A percentile compares a stretch with the other conserved stretches of the same genome.
phyloP scores from a whole-genome alignment of 768 basidiomycete genomes.

The Tulasnella calospora region DNA sequence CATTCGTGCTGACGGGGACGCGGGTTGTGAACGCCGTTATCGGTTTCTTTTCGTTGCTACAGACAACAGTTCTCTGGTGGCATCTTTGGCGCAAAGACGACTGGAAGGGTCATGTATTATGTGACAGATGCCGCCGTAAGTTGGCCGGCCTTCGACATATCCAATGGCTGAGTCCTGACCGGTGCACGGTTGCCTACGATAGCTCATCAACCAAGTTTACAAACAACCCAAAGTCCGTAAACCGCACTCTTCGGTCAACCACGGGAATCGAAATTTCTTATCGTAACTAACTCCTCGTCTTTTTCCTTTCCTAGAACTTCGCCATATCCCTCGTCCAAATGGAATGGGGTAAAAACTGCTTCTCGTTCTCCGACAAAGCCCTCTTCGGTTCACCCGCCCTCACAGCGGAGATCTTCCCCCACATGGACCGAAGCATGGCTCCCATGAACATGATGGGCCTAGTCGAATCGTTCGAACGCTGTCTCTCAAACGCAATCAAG shows the following conservation, averaged over 20 bases:
- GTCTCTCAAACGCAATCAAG: not conserved
- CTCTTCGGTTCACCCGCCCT: not conserved
- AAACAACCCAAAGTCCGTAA: constrained; percentile 25
- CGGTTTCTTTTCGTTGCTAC: not conserved
- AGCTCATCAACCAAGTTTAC: constrained; percentile 23
- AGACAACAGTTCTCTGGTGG: not conserved
- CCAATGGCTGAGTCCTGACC: no score
- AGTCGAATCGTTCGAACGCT: not conserved
- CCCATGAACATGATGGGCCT: not conserved
- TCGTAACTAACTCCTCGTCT: not conserved
- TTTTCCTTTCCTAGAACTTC: not conserved
- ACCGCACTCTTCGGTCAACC: no score
- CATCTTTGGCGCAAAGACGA: constrained; percentile 11
- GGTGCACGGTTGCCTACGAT: not conserved
- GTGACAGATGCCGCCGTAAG: constrained; percentile 5
- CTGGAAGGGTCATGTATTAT: constrained; percentile 15
- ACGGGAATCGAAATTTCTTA: not conserved
- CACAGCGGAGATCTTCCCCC: not conserved
- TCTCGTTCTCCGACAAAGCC: constrained; percentile 11
- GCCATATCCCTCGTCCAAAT: constrained; percentile 3
- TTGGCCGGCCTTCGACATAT: not conserved
- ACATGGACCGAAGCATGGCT: not conserved
- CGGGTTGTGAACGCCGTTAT: not conserved
- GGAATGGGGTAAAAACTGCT: constrained; percentile 1
- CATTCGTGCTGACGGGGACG: not conserved